Percentiles rank a stretch among this genome's conserved stretches.
These are phyloP conservation scores for Porcisia hertigi DNA, from an alignment of 208 protist genomes.

Conservation along the genomic window DNA sequence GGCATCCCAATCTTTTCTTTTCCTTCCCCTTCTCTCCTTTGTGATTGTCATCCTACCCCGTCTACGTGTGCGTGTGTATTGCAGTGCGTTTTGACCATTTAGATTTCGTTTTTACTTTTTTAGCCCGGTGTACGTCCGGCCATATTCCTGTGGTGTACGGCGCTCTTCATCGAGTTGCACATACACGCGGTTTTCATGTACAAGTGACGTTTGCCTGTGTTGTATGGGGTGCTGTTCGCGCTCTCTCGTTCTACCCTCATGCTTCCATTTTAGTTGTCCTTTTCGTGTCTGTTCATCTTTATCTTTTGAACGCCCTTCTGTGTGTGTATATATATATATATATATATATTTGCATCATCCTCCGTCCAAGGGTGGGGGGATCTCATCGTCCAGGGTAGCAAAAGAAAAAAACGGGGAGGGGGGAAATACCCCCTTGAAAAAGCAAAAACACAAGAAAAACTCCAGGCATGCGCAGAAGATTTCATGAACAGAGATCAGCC, in stretches of 20 bases:
- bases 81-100: not conserved
- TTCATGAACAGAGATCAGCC: not conserved
- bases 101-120: not conserved
- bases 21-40: not conserved
- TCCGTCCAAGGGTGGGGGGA: too few species aligned
- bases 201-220: too few species aligned
- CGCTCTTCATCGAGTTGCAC: not conserved
- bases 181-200: too few species aligned
- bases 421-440: not conserved
- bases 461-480: not conserved
- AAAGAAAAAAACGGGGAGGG: not conserved
- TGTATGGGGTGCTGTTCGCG: too few species aligned
- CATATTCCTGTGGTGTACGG: not conserved
- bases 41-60: not conserved
- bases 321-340: too few species aligned
- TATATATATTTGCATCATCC: too few species aligned
- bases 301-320: too few species aligned
- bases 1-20: not conserved
- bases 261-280: too few species aligned
- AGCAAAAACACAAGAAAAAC: not conserved
- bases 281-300: too few species aligned
- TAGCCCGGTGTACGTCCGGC: not conserved
- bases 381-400: not conserved
- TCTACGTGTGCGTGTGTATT: not conserved
- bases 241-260: too few species aligned